Percentiles rank a stretch among this genome's conserved stretches.
Conservation (phyloP, 331 rosid species). For the Spiraea crenata region DNA sequence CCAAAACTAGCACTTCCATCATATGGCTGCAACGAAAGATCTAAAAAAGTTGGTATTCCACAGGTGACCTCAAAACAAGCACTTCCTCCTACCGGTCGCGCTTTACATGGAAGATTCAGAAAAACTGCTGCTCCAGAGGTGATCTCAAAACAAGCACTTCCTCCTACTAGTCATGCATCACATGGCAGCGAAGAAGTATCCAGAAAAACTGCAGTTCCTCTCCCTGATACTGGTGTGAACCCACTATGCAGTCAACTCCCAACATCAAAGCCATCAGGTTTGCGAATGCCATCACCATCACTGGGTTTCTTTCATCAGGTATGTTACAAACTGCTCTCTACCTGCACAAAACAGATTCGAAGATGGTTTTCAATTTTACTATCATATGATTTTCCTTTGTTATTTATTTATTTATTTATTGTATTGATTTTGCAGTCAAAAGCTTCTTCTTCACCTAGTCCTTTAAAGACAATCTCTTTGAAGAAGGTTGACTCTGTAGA, state of each 20-base stretch:
- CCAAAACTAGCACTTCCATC: conserved; percentile 17
- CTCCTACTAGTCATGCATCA: conserved; percentile 12
- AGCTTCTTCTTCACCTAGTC: conserved; percentile 37
- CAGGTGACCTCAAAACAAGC: conserved; percentile 6
- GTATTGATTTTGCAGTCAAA: conserved; percentile 47
- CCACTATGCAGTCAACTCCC: conserved; percentile 34
- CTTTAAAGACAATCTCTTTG: conserved; percentile 34
- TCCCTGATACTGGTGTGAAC: conserved; percentile 34
- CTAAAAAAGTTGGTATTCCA: conserved; percentile 17
- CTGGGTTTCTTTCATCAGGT: conserved; percentile 81
- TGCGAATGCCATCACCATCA: conserved; percentile 96
- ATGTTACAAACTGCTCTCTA: conserved; percentile 24
- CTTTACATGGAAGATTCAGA: conserved; percentile 4
- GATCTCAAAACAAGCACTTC: conserved; percentile 10
- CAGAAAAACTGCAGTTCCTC: conserved; percentile 24
- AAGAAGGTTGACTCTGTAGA: conserved; percentile 32
- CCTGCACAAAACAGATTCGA: conserved; percentile 10
- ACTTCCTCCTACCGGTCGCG: conserved; percentile 16
- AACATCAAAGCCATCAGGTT: conserved; percentile 68
- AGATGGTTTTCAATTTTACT: conserved; percentile 1
- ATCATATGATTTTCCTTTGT: conserved; percentile 8
- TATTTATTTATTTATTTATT: not conserved
- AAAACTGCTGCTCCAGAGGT: conserved; percentile 19
- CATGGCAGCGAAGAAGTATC: conserved; percentile 14
- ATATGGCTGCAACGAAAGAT: conserved; percentile 15